Evolutionary conservation across 164 flowering plant species (phyloP).

Genomic region (Vitis rupestris): DNA sequence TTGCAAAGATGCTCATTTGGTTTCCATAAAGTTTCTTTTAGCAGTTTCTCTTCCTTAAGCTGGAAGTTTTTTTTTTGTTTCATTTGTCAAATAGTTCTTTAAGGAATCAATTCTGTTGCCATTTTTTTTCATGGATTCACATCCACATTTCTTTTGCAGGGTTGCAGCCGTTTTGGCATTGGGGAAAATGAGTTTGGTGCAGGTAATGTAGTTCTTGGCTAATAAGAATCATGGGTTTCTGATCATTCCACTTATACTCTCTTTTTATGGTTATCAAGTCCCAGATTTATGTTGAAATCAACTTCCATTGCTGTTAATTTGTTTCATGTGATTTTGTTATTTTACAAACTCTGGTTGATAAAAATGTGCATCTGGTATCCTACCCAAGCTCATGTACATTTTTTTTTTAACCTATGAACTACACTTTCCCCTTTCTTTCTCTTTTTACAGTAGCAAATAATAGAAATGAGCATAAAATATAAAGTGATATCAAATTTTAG

Average conservation of each 20-base stretch:
- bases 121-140: background rate
- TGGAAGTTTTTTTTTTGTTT: background rate
- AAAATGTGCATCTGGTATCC: too few species aligned
- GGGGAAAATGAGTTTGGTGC: slow-evolving; percentile 59
- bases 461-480: too few species aligned
- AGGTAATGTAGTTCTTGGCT: slow-evolving; percentile 37
- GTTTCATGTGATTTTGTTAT: too few species aligned
- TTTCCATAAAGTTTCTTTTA: background rate
- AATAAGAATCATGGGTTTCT: background rate
- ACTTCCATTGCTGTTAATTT: too few species aligned
- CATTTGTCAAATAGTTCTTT: background rate
- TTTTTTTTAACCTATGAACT: too few species aligned
- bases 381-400: too few species aligned
- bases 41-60: background rate
- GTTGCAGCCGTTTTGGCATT: slow-evolving; percentile 64
- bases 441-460: too few species aligned
- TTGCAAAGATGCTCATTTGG: background rate
- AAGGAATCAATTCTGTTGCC: too few species aligned
- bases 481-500: too few species aligned
- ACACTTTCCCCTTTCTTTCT: too few species aligned
- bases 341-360: too few species aligned
- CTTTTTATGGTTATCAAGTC: background rate
- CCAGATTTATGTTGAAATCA: background rate
- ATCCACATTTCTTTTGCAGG: slow-evolving; percentile 42
- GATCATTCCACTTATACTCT: background rate